Conservation (phyloP, 768 basidiomycete species). For the Collybiopsis confluens region DNA sequence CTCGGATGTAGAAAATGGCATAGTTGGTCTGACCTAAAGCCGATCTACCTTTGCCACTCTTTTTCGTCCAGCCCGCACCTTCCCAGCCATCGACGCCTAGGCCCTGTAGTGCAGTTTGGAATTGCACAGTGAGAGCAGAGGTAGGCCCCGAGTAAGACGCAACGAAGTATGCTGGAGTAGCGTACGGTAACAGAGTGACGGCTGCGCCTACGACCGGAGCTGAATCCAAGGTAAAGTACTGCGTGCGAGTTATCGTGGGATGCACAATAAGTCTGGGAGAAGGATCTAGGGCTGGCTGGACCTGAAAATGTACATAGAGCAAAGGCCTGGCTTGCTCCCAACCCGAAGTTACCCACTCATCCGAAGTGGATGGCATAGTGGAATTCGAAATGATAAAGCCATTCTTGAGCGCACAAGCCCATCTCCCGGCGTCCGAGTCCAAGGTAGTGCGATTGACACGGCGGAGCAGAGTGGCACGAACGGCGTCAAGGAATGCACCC, state of each 20-base stretch:
- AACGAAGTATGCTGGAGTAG: conserved; percentile 69
- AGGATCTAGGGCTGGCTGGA: conserved; percentile 35
- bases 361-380: conserved; percentile 24
- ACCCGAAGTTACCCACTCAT: conserved; percentile 55
- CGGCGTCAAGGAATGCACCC: conserved; percentile 50
- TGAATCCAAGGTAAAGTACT: conserved; percentile 48
- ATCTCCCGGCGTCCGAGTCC: conserved; percentile 40
- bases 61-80: conserved; percentile 16
- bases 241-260: conserved; percentile 53
- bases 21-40: conserved; percentile 28
- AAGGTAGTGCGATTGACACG: conserved; percentile 41
- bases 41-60: conserved; percentile 11
- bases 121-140: conserved; percentile 55
- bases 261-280: conserved; percentile 56
- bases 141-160: conserved; percentile 68
- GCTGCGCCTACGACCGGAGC: conserved; percentile 59
- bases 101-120: conserved; percentile 58
- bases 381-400: conserved; percentile 59
- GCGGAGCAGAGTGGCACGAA: conserved; percentile 51
- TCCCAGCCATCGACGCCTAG: conserved; percentile 59
- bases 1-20: conserved; percentile 69
- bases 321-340: conserved; percentile 65
- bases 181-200: conserved; percentile 65
- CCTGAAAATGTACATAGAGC: conserved; percentile 55
- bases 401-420: conserved; percentile 24